Conservation (phyloP, 805 yeast genomes). For the Starmerella potacharoeniae region DNA sequence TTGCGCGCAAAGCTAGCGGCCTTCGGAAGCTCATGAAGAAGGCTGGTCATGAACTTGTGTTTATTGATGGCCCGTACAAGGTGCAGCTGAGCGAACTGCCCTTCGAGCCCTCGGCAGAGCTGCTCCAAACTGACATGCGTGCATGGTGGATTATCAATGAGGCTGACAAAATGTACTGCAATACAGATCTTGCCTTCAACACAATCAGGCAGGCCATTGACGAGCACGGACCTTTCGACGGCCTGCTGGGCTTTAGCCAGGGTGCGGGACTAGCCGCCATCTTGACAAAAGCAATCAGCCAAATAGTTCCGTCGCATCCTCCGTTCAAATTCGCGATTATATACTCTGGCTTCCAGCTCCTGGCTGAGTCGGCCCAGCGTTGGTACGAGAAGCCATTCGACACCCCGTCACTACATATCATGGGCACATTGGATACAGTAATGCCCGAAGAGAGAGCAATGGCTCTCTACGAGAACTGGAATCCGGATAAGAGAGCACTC, state of each 20-base stretch:
- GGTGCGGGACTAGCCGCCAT: conserved; percentile 84
- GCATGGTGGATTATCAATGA: conserved; percentile 71
- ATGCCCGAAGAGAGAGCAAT: conserved; percentile 64
- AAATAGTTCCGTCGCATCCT: conserved; percentile 41
- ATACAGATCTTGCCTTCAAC: conserved; percentile 36
- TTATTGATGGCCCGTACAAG: conserved; percentile 65
- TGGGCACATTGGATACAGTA: conserved; percentile 80
- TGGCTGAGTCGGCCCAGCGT: conserved; percentile 24
- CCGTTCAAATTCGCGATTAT: conserved; percentile 60
- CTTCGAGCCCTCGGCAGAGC: conserved; percentile 34
- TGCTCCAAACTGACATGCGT: conserved; percentile 30
- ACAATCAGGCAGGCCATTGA: conserved; percentile 44
- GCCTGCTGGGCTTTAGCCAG: conserved; percentile 84
- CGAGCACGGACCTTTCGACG: conserved; percentile 72
- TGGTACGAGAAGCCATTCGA: conserved; percentile 28
- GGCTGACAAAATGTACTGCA: conserved; percentile 24
- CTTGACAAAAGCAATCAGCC: conserved; percentile 44
- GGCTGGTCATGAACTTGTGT: conserved; percentile 57
- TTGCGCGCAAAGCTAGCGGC: conserved; percentile 83
- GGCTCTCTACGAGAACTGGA: conserved; percentile 45
- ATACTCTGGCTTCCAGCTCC: conserved; percentile 49
- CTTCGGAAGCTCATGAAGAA: conserved; percentile 63
- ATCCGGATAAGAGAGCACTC: conserved; percentile 33
- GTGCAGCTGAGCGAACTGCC: conserved; percentile 65
- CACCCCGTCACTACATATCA: conserved; percentile 53